Evolutionary conservation across 805 yeast species (phyloP).

Genomic region (Candida chauliodis): DNA sequence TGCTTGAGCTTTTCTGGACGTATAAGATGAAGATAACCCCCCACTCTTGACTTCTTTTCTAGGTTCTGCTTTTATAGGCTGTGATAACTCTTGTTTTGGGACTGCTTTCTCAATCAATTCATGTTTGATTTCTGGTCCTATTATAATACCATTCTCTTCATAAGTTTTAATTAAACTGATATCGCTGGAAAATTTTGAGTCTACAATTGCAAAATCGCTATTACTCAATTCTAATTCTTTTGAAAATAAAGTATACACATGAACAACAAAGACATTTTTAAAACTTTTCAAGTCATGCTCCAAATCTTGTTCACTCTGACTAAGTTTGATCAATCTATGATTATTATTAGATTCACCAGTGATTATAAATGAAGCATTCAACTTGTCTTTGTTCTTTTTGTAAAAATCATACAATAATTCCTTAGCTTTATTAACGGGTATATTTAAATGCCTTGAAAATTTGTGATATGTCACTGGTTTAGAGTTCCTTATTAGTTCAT

Average conservation of each 20-base stretch:
- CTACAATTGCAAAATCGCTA: slow-evolving; percentile 18
- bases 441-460: slow-evolving; percentile 36
- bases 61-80: slow-evolving; percentile 7
- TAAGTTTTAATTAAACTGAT: slow-evolving; percentile 15
- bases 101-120: background rate
- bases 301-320: slow-evolving; percentile 21
- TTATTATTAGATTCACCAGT: slow-evolving; percentile 28
- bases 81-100: slow-evolving; percentile 7
- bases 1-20: slow-evolving; percentile 21
- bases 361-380: slow-evolving; percentile 41
- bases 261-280: slow-evolving; percentile 28
- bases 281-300: slow-evolving; percentile 19
- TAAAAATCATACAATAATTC: slow-evolving; percentile 35
- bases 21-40: slow-evolving; percentile 25
- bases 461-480: slow-evolving; percentile 38
- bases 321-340: slow-evolving; percentile 17
- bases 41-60: slow-evolving; percentile 10
- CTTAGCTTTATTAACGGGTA: slow-evolving; percentile 40
- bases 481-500: slow-evolving; percentile 19
- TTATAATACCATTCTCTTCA: slow-evolving; percentile 27
- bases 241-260: slow-evolving; percentile 34
- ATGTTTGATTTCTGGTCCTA: slow-evolving; percentile 22
- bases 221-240: slow-evolving; percentile 9
- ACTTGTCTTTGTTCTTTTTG: slow-evolving; percentile 26
- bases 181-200: slow-evolving; percentile 11